Percentiles rank a stretch among this genome's conserved stretches.
Evolutionary conservation across 1,139 yeast genomes (phyloP).

Genomic region (Pneumocystis sp.): DNA sequence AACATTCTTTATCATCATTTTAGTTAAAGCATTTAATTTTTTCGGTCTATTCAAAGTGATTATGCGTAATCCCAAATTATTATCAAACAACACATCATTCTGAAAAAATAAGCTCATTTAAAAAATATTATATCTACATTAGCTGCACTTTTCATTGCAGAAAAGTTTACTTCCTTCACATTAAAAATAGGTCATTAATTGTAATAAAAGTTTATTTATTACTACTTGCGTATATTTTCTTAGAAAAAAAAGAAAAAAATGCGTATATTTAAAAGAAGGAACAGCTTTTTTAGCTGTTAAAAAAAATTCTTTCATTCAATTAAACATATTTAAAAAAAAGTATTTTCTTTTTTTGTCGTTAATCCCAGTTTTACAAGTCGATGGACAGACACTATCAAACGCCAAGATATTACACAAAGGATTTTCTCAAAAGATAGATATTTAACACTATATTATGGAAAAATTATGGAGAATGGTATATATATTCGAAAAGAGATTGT

Average conservation of each 20-base stretch:
- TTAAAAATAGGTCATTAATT: not conserved
- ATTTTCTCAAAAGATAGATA: not conserved
- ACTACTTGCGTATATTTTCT: not conserved
- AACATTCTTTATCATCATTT: slow-evolving; percentile 62
- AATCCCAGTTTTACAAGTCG: not conserved
- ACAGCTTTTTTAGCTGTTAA: not conserved
- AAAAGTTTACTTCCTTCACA: not conserved
- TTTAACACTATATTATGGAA: not conserved
- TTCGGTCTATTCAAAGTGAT: slow-evolving; percentile 64
- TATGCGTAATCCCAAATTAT: slow-evolving; percentile 54
- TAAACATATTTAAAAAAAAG: not conserved
- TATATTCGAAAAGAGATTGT: not conserved
- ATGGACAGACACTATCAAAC: not conserved
- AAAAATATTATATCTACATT: slow-evolving; percentile 19
- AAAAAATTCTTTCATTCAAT: not conserved
- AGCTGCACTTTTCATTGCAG: slow-evolving; percentile 3
- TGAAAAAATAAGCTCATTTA: not conserved
- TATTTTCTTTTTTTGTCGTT: not conserved
- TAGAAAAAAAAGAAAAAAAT: not conserved
- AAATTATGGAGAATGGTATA: not conserved
- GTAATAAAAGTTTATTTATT: not conserved
- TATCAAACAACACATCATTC: slow-evolving; percentile 40
- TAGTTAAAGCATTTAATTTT: slow-evolving; percentile 73
- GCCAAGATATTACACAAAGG: not conserved
- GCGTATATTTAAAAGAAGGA: not conserved